Evolutionary conservation across 805 yeast genomes (phyloP).

Genomic region (Lachancea cidri): DNA sequence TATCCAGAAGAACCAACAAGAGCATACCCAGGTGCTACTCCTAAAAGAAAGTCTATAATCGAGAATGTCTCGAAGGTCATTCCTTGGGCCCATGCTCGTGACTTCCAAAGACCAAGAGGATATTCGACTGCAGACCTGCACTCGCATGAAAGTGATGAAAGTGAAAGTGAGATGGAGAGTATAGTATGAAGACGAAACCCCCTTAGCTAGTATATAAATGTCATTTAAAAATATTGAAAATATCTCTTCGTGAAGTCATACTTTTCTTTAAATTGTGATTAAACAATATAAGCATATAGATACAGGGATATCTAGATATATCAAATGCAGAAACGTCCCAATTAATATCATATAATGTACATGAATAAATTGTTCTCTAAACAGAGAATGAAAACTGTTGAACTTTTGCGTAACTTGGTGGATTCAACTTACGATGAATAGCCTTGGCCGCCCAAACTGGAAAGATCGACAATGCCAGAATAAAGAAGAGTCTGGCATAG

Average conservation of each 20-base stretch:
- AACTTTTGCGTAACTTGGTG: conserved; percentile 96
- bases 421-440: conserved; percentile 69
- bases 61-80: conserved; percentile 48
- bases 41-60: conserved; percentile 30
- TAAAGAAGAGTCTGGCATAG: conserved; percentile 62
- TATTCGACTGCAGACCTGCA: conserved; percentile 7
- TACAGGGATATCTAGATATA: neutral
- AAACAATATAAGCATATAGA: conserved; percentile 1
- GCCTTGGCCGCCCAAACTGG: conserved; percentile 89
- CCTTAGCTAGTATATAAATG: too few relatives aligned
- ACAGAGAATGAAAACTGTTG: conserved; percentile 54
- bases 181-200: too few relatives aligned
- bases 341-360: too few relatives aligned
- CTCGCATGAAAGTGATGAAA: conserved; percentile 20
- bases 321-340: neutral
- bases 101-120: conserved; percentile 60
- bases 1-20: conserved; percentile 4
- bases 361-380: conserved; percentile 17
- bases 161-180: conserved; percentile 19
- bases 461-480: conserved; percentile 63
- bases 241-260: too few relatives aligned
- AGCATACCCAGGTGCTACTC: conserved; percentile 7
- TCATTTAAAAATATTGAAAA: too few relatives aligned
- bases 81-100: conserved; percentile 76
- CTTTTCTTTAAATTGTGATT: too few relatives aligned